These are phyloP conservation scores for Xylaria sp. DNA, from an alignment of 495 filamentous ascomycete genomes.

Conservation along the genomic window DNA sequence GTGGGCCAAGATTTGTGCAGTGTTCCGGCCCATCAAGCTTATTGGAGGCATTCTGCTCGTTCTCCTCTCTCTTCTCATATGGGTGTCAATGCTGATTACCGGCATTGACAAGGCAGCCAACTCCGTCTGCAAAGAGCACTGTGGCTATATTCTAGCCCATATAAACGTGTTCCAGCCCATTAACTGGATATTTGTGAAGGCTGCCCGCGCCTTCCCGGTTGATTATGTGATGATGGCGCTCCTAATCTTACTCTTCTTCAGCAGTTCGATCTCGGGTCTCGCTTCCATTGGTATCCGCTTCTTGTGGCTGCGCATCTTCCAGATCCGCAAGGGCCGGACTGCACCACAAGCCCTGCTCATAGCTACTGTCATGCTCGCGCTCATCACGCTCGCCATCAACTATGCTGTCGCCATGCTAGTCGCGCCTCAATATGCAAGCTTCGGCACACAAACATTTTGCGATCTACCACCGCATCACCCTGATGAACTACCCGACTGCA, in stretches of 20 bases:
- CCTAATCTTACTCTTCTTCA: slow-evolving; percentile 85
- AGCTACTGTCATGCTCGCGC: slow-evolving; percentile 85
- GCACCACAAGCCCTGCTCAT: slow-evolving; percentile 92
- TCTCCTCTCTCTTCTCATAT: slow-evolving; percentile 72
- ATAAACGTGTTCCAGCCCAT: slow-evolving; percentile 94
- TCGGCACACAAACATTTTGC: slow-evolving; percentile 94
- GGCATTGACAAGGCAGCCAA: slow-evolving; percentile 96
- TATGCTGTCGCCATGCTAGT: slow-evolving; percentile 90
- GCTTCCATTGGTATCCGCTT: slow-evolving; percentile 90
- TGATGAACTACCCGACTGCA: slow-evolving; percentile 76
- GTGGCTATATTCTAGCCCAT: slow-evolving; percentile 91
- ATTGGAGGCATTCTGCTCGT: slow-evolving; percentile 82
- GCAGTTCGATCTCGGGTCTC: slow-evolving; percentile 82
- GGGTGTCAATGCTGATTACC: slow-evolving; percentile 93
- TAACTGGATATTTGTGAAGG: slow-evolving; percentile 87
- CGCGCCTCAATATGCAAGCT: slow-evolving; percentile 93
- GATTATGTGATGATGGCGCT: slow-evolving; percentile 90
- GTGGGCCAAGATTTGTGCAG: slow-evolving; percentile 79
- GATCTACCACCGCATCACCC: slow-evolving; percentile 63
- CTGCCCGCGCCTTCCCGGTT: slow-evolving; percentile 84
- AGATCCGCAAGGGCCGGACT: slow-evolving; percentile 85
- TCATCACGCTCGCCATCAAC: slow-evolving; percentile 88
- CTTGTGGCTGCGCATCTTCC: slow-evolving; percentile 91
- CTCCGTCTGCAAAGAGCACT: slow-evolving; percentile 86
- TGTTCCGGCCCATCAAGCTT: slow-evolving; percentile 84